Evolutionary conservation across 2,329 filamentous ascomycete species (phyloP).

Genomic region (Aphanocladium album): DNA sequence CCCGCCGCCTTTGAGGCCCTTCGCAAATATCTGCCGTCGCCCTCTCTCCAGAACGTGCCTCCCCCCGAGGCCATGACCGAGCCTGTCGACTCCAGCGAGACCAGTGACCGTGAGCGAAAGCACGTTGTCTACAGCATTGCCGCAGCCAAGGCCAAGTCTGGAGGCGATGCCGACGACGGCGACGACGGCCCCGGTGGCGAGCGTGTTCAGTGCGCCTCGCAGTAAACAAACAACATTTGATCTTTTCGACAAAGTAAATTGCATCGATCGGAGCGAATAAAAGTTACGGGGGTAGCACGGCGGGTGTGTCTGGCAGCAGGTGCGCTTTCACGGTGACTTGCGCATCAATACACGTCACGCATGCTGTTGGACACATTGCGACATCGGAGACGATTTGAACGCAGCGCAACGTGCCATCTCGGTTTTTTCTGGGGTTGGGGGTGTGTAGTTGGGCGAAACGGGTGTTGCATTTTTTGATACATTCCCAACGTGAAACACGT

Average conservation of each 20-base stretch:
- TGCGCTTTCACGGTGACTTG: background rate
- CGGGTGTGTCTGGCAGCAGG: background rate
- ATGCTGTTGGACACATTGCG: background rate
- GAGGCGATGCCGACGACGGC: constrained; percentile 74
- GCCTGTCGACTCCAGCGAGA: constrained; percentile 78
- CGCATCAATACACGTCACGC: background rate
- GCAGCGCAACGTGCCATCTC: background rate
- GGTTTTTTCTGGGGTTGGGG: background rate
- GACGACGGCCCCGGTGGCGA: constrained; percentile 70
- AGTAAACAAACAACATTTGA: constrained; percentile 49
- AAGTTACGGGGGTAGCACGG: background rate
- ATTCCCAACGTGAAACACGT: background rate
- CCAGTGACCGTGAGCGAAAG: constrained; percentile 62
- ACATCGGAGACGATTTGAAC: too few relatives aligned
- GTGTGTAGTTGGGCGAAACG: background rate
- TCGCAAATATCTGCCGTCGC: constrained; percentile 77
- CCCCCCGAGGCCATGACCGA: constrained; percentile 88
- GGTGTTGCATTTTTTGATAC: background rate
- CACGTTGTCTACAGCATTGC: constrained; percentile 59
- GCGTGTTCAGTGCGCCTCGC: constrained; percentile 80
- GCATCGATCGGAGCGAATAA: background rate
- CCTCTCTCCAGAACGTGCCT: constrained; percentile 56
- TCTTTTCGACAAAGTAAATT: background rate
- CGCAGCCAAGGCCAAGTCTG: constrained; percentile 23
- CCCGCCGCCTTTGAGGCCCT: constrained; percentile 71